These are phyloP conservation scores for Schizothecium vesticola DNA, from an alignment of 495 filamentous ascomycete genomes.

Conservation along the genomic window DNA sequence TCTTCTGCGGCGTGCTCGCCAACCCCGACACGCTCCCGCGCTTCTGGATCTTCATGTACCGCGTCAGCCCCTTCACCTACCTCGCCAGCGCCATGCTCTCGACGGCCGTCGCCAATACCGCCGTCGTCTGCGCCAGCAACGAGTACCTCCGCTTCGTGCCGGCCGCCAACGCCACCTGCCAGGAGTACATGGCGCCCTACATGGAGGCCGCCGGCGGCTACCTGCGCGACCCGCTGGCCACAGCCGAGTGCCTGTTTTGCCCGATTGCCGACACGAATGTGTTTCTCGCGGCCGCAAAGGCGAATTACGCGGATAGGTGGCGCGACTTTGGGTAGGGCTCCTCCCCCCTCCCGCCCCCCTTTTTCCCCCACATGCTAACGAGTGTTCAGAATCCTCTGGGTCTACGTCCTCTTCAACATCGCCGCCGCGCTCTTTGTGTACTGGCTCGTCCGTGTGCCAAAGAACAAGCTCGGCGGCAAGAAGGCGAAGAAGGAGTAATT, in stretches of 20 bases:
- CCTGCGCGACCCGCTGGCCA: slow-evolving; percentile 48
- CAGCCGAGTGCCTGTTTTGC: slow-evolving; percentile 57
- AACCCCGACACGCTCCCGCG: slow-evolving; percentile 54
- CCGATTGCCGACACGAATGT: slow-evolving; percentile 53
- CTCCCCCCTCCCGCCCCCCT: neutral
- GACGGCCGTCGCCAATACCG: slow-evolving; percentile 53
- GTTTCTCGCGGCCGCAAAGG: slow-evolving; percentile 49
- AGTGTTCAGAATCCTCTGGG: slow-evolving; percentile 46
- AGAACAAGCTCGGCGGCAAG: slow-evolving; percentile 43
- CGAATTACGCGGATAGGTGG: slow-evolving; percentile 56
- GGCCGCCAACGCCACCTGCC: slow-evolving; percentile 48
- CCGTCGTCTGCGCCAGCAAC: slow-evolving; percentile 53
- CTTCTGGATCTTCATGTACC: slow-evolving; percentile 88
- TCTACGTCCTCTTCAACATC: slow-evolving; percentile 74
- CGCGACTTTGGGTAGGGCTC: slow-evolving; percentile 60
- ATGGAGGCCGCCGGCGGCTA: slow-evolving; percentile 44
- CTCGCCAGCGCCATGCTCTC: slow-evolving; percentile 61
- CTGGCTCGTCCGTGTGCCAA: slow-evolving; percentile 74
- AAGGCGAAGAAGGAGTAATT: slow-evolving; percentile 19
- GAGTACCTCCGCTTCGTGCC: slow-evolving; percentile 57
- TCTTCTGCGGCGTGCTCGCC: slow-evolving; percentile 73
- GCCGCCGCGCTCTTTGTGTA: slow-evolving; percentile 67
- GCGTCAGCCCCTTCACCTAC: slow-evolving; percentile 70
- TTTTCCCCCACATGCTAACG: slow-evolving; percentile 15
- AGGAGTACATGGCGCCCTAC: slow-evolving; percentile 52